Evolutionary conservation across 176 grass and related monocot genomes (phyloP).

Genomic region (Raddia distichophylla): DNA sequence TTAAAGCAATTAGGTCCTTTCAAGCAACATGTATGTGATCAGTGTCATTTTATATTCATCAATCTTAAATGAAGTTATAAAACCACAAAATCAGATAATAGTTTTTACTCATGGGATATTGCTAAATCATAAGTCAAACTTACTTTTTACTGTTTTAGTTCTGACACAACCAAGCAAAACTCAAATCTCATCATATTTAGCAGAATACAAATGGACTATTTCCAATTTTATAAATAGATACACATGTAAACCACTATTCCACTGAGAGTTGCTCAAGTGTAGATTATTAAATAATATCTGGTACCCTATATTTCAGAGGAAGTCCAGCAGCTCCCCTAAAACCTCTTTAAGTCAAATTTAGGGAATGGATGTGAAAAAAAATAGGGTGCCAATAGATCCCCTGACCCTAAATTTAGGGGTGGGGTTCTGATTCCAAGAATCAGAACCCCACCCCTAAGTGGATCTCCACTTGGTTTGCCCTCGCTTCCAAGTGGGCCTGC

Average conservation of each 20-base stretch:
- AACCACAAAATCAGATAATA: neutral
- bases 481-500: no score
- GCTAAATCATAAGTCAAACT: neutral
- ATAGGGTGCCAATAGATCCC: no score
- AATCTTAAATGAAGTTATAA: neutral
- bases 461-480: no score
- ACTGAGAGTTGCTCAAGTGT: conserved; percentile 2
- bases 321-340: no score
- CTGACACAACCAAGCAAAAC: conserved; percentile 2
- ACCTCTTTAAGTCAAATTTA: no score
- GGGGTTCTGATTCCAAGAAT: no score
- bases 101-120: neutral
- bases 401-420: no score
- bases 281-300: neutral
- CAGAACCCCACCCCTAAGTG: no score
- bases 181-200: conserved; percentile 4
- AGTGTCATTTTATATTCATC: neutral
- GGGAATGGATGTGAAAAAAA: no score
- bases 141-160: conserved; percentile 17
- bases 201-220: conserved; percentile 8
- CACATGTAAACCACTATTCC: neutral
- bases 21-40: neutral
- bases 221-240: conserved; percentile 9
- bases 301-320: neutral
- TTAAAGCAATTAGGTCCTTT: neutral